Conservation (phyloP, 257 asterid species). For the Jasminum sambac region DNA sequence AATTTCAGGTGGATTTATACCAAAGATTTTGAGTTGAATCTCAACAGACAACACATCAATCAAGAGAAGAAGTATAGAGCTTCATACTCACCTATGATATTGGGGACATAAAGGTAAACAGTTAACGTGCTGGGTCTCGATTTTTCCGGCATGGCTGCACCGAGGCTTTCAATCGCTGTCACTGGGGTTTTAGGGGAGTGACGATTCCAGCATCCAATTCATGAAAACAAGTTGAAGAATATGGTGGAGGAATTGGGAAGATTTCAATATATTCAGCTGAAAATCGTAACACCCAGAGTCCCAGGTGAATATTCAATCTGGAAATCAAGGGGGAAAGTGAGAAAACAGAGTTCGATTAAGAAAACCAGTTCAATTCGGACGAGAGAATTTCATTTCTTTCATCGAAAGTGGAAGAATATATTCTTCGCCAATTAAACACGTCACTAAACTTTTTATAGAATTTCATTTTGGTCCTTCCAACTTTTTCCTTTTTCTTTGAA, state of each 20-base stretch:
- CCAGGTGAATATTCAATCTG: not conserved
- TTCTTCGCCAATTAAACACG: not conserved
- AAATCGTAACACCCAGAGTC: not conserved
- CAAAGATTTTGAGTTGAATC: not conserved
- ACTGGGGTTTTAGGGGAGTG: not conserved
- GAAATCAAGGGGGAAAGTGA: not conserved
- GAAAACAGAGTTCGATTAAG: not conserved
- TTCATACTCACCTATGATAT: slow-evolving; percentile 63
- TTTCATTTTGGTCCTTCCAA: not conserved
- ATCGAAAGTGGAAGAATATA: not conserved
- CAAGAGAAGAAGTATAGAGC: not conserved
- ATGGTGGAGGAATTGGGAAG: not conserved
- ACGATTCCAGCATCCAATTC: not conserved
- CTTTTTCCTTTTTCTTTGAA: not conserved
- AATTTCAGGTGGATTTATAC: no score
- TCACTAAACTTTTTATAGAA: not conserved
- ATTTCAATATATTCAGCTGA: not conserved
- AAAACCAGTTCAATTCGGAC: not conserved
- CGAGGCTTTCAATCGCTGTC: not conserved
- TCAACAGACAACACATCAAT: slow-evolving; percentile 3
- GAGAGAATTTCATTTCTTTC: not conserved
- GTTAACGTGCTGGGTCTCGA: slow-evolving; percentile 54
- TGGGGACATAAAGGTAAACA: slow-evolving; percentile 90
- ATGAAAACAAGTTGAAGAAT: not conserved
- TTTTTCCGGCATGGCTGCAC: slow-evolving; percentile 49